phyloP scores from a whole-genome alignment of 2,329 filamentous ascomycete species.

The Westerdykella sp. region DNA sequence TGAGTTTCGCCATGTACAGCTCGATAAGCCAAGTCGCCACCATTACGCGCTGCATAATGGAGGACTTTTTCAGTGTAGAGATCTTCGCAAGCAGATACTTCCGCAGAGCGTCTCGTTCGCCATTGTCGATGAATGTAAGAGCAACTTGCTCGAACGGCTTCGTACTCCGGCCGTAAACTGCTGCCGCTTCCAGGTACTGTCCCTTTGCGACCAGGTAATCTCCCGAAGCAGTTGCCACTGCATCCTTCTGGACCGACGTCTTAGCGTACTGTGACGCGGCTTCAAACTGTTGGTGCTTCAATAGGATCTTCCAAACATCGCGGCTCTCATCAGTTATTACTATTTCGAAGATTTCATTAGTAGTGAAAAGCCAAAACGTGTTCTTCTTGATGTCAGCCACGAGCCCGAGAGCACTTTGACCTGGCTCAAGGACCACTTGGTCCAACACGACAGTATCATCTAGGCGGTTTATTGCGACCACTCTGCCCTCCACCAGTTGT shows the following conservation, averaged over 20 bases:
- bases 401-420: constrained; percentile 74
- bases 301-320: constrained; percentile 91
- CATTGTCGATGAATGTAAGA: constrained; percentile 80
- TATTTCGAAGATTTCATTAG: constrained; percentile 87
- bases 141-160: constrained; percentile 97
- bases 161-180: constrained; percentile 88
- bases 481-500: constrained; percentile 70
- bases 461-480: constrained; percentile 80
- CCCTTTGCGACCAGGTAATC: constrained; percentile 80
- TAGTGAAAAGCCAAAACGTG: constrained; percentile 94
- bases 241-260: constrained; percentile 75
- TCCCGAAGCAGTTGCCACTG: constrained; percentile 83
- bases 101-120: constrained; percentile 81
- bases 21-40: constrained; percentile 92
- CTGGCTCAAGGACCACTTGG: constrained; percentile 73
- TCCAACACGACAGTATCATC: constrained; percentile 83
- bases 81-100: constrained; percentile 87
- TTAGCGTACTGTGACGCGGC: constrained; percentile 79
- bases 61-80: constrained; percentile 70
- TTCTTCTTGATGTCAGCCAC: constrained; percentile 89
- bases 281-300: constrained; percentile 81
- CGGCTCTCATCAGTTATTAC: constrained; percentile 84
- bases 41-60: constrained; percentile 90
- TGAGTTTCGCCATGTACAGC: constrained; percentile 95
- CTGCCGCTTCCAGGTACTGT: constrained; percentile 77